phyloP scores from a whole-genome alignment of 306 rosid species.

The Corylus heterophylla region DNA sequence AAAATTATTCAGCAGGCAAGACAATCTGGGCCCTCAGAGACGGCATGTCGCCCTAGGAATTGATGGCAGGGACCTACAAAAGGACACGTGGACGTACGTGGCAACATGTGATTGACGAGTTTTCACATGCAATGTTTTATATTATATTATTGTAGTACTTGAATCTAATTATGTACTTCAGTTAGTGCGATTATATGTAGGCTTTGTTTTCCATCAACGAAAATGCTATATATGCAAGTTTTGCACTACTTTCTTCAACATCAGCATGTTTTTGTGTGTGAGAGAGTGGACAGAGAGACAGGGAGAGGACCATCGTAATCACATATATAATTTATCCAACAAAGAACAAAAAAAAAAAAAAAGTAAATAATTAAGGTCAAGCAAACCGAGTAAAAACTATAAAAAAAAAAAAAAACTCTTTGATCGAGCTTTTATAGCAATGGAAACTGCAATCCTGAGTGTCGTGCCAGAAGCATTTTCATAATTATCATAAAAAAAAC shows the following conservation, averaged over 20 bases:
- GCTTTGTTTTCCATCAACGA: background rate
- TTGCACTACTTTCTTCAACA: background rate
- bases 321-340: too few relatives aligned
- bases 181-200: background rate
- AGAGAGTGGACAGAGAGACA: too few relatives aligned
- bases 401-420: background rate
- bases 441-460: background rate
- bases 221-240: background rate
- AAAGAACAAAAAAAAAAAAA: too few relatives aligned
- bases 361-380: too few relatives aligned
- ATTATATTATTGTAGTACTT: background rate
- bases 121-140: background rate
- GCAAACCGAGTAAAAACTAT: background rate
- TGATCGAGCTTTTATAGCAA: background rate
- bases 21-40: slow-evolving; percentile 60
- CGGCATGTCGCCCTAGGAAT: slow-evolving; percentile 56
- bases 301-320: too few relatives aligned
- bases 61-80: background rate
- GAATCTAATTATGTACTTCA: background rate
- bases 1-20: slow-evolving; percentile 49
- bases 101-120: background rate
- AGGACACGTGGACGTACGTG: background rate
- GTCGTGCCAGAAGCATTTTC: too few relatives aligned
- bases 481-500: too few relatives aligned
- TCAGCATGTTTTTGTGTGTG: too few relatives aligned